phyloP scores from a whole-genome alignment of 2,329 filamentous ascomycete species.

The Xylariales sp. region DNA sequence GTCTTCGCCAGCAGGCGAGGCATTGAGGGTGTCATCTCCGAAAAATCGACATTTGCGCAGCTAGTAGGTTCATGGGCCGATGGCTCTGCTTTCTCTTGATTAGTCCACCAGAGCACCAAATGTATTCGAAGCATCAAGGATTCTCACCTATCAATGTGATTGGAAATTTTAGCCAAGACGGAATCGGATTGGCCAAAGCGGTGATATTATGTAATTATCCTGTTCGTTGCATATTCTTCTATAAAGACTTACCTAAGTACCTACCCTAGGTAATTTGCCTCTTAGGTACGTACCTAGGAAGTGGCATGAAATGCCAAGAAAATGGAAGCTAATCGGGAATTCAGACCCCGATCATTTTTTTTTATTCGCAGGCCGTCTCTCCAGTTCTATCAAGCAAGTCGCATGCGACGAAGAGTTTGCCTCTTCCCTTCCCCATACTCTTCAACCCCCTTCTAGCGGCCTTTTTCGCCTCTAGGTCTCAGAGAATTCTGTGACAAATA shows the following conservation, averaged over 20 bases:
- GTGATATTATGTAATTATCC: not conserved
- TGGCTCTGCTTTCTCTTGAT: not conserved
- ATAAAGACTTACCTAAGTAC: not conserved
- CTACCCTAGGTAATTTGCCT: too few relatives aligned
- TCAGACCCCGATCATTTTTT: slow-evolving; percentile 43
- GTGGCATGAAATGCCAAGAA: slow-evolving; percentile 1
- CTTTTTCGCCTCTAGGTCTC: slow-evolving; percentile 26
- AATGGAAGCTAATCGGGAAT: slow-evolving; percentile 16
- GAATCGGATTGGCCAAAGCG: slow-evolving; percentile 3
- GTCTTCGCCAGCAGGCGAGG: slow-evolving; percentile 58
- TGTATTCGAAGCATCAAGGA: not conserved
- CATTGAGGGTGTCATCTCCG: slow-evolving; percentile 59
- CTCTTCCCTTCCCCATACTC: slow-evolving; percentile 33
- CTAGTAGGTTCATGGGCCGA: not conserved
- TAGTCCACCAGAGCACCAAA: not conserved
- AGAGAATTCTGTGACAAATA: slow-evolving; percentile 49
- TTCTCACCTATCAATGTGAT: not conserved
- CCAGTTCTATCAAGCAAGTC: slow-evolving; percentile 28
- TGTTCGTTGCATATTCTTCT: not conserved
- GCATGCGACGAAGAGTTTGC: slow-evolving; percentile 37
- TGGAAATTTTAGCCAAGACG: slow-evolving; percentile 17
- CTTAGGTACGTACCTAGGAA: too few relatives aligned
- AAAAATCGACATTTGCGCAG: slow-evolving; percentile 42
- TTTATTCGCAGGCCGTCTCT: slow-evolving; percentile 43
- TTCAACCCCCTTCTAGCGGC: slow-evolving; percentile 39